Conservation (phyloP, 805 yeast species). For the Saccharomycopsis capsularis region DNA sequence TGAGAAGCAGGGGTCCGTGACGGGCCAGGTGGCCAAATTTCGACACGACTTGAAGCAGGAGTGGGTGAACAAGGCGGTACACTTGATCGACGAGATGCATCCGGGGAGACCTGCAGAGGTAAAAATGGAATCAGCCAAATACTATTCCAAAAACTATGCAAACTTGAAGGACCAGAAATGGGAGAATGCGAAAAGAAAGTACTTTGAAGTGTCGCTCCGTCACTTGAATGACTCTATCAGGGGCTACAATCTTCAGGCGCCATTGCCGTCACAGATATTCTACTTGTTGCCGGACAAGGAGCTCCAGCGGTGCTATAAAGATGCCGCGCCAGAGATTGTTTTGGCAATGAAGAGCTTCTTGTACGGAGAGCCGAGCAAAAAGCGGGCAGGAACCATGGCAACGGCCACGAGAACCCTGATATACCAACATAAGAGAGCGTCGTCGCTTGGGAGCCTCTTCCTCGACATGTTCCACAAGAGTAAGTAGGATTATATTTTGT, state of each 20-base stretch:
- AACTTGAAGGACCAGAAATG: conserved; percentile 29
- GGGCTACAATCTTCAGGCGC: conserved; percentile 59
- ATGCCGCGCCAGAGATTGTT: conserved; percentile 24
- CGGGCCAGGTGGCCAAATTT: conserved; percentile 40
- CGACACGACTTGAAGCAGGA: conserved; percentile 37
- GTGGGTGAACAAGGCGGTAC: conserved; percentile 34
- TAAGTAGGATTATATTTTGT: too few relatives aligned
- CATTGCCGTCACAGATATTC: conserved; percentile 50
- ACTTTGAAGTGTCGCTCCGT: conserved; percentile 31
- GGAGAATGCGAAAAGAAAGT: conserved; percentile 31
- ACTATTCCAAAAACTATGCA: conserved; percentile 1
- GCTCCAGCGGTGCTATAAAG: conserved; percentile 32
- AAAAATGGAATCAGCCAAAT: conserved; percentile 5
- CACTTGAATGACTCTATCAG: conserved; percentile 44
- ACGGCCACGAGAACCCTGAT: too few relatives aligned
- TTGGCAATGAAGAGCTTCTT: conserved; percentile 1
- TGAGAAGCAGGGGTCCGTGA: conserved; percentile 60
- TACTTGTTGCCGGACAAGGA: conserved; percentile 43
- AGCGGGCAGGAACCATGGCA: too few relatives aligned
- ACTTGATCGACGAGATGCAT: conserved; percentile 25
- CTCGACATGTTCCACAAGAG: too few relatives aligned
- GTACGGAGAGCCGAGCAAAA: too few relatives aligned
- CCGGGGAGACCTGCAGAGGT: conserved; percentile 21
- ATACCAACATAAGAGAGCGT: too few relatives aligned
- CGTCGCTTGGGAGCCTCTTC: too few relatives aligned